Conservation (phyloP, 495 filamentous ascomycete genomes). For the Astrothelium subdiscretum region DNA sequence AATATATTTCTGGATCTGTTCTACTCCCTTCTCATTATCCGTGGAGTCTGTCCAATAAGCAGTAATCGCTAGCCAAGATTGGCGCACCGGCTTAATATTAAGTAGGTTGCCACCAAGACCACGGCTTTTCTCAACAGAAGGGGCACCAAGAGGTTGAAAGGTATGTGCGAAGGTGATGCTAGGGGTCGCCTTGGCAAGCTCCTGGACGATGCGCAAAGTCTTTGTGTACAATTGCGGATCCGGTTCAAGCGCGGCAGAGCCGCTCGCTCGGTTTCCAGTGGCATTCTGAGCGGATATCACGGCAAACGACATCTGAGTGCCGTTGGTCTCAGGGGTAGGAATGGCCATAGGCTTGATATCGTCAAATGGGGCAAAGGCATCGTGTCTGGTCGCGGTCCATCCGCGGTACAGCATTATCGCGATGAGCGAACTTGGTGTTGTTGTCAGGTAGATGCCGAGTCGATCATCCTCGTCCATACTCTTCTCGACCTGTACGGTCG, state of each 20-base stretch:
- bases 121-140: neutral
- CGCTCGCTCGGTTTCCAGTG: neutral
- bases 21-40: constrained; percentile 9
- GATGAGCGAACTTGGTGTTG: neutral
- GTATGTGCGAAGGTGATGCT: neutral
- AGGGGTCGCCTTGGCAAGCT: constrained; percentile 4
- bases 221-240: neutral
- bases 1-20: too few species aligned
- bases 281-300: neutral
- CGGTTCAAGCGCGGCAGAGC: neutral
- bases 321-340: constrained; percentile 4
- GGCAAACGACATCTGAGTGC: neutral
- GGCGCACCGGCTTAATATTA: neutral
- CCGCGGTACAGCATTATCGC: neutral
- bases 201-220: neutral
- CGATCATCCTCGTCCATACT: constrained; percentile 8
- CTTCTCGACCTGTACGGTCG: constrained; percentile 1
- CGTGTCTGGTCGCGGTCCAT: neutral
- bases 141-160: neutral
- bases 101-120: neutral
- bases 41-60: constrained; percentile 4
- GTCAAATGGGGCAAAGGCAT: constrained; percentile 2
- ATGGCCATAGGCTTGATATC: constrained; percentile 6
- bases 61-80: neutral
- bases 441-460: constrained; percentile 11